phyloP scores from a whole-genome alignment of 2,329 filamentous ascomycete species.

The Neofusicoccum parvum region DNA sequence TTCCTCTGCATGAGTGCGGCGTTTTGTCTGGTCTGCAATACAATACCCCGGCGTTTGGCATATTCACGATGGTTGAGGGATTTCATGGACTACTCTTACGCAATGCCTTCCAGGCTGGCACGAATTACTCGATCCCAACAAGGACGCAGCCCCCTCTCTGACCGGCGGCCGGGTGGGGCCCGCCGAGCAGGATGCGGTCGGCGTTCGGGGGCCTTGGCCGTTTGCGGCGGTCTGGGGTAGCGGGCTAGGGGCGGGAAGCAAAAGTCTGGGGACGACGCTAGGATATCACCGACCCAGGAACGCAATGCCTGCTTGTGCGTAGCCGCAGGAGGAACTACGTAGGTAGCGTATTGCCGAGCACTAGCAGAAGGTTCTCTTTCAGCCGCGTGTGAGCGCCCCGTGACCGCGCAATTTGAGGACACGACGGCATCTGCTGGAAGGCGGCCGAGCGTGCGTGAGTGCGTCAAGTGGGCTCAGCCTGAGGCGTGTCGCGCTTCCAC shows the following conservation, averaged over 20 bases:
- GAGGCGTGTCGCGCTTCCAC: background rate
- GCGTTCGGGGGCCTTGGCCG: background rate
- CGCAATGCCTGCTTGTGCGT: conserved; percentile 8
- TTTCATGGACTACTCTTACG: conserved; percentile 16
- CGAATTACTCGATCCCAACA: conserved; percentile 2
- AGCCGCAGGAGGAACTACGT: conserved; percentile 5
- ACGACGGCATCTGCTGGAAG: background rate
- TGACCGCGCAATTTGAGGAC: background rate
- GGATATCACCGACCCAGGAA: conserved; percentile 13
- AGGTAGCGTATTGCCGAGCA: conserved; percentile 15
- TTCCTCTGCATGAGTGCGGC: conserved; percentile 16
- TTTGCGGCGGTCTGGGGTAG: conserved; percentile 5
- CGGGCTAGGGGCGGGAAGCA: conserved; percentile 12
- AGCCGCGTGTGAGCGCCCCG: background rate
- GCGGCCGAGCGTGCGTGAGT: background rate
- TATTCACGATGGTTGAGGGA: conserved; percentile 15
- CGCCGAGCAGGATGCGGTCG: background rate
- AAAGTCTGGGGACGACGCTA: conserved; percentile 14
- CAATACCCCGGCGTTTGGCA: conserved; percentile 22
- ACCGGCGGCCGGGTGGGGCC: background rate
- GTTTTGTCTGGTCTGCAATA: conserved; percentile 19
- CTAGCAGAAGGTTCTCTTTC: conserved; percentile 6
- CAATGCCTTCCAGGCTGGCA: conserved; percentile 2
- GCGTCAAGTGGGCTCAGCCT: background rate
- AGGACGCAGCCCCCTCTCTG: conserved; percentile 4